Conservation (phyloP, 2,329 filamentous ascomycete genomes). For the Fusarium chlamydosporum region DNA sequence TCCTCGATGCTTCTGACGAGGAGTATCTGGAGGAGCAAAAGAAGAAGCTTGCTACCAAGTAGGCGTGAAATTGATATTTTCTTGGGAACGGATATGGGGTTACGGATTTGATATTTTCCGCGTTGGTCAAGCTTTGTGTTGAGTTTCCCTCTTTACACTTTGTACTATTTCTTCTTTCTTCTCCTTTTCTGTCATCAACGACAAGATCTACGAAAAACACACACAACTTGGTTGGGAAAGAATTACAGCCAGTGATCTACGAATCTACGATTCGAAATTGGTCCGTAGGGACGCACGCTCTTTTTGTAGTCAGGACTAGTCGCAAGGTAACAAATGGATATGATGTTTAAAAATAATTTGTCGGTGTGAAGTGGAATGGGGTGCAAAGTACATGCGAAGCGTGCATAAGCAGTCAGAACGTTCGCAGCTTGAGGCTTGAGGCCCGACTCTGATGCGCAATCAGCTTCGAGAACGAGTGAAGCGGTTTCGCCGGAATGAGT, state of each 20-base stretch:
- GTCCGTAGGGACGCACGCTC: slow-evolving; percentile 46
- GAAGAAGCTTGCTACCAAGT: slow-evolving; percentile 59
- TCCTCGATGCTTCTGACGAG: slow-evolving; percentile 94
- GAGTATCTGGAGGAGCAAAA: slow-evolving; percentile 76
- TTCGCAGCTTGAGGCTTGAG: slow-evolving; percentile 1
- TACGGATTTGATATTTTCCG: slow-evolving; percentile 36
- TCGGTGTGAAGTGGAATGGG: background rate
- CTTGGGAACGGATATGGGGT: slow-evolving; percentile 41
- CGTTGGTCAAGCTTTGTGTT: slow-evolving; percentile 31
- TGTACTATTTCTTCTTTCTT: slow-evolving; percentile 49
- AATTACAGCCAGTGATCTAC: slow-evolving; percentile 25
- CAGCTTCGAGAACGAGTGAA: background rate
- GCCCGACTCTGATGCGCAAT: background rate
- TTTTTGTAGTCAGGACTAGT: slow-evolving; percentile 48
- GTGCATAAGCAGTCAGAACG: background rate
- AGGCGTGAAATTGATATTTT: slow-evolving; percentile 40
- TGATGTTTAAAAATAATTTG: slow-evolving; percentile 13
- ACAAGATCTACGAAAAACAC: slow-evolving; percentile 20
- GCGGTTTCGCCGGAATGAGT: background rate
- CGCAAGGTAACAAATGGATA: slow-evolving; percentile 47
- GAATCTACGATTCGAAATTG: slow-evolving; percentile 31
- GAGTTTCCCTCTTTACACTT: slow-evolving; percentile 40
- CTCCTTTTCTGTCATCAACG: slow-evolving; percentile 22
- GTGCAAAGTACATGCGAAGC: slow-evolving; percentile 4
- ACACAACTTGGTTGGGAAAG: slow-evolving; percentile 19